These are phyloP conservation scores for Psidium guajava DNA, from an alignment of 345 rosid genomes.

Conservation along the genomic window DNA sequence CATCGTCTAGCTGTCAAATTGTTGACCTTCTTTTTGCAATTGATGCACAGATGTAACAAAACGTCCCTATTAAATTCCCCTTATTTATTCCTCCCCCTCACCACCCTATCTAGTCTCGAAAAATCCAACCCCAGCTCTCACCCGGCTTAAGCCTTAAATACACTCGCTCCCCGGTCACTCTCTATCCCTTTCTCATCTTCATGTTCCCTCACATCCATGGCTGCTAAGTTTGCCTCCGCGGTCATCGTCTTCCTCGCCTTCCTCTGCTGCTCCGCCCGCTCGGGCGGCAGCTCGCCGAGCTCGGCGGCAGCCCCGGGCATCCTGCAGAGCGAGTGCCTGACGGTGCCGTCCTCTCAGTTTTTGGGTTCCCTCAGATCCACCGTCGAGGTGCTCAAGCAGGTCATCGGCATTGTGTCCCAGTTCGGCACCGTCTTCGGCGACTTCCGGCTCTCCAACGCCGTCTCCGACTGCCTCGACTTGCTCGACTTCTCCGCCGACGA, in stretches of 20 bases:
- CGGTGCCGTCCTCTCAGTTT: conserved; percentile 4
- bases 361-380: conserved; percentile 1
- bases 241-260: background rate
- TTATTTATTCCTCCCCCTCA: no score
- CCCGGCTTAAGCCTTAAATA: background rate
- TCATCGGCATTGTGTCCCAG: conserved; percentile 7
- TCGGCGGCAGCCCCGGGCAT: background rate
- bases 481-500: conserved; percentile 13
- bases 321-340: conserved; percentile 2
- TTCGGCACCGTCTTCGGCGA: conserved; percentile 4
- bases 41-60: no score
- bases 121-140: background rate
- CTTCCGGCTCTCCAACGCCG: conserved; percentile 11
- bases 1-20: background rate
- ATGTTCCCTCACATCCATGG: background rate
- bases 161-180: background rate
- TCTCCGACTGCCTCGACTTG: conserved; percentile 15
- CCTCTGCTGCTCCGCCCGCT: background rate
- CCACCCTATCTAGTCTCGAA: background rate
- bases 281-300: background rate
- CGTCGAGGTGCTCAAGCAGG: conserved; percentile 1
- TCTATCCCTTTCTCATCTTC: background rate
- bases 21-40: background rate
- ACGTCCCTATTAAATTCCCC: background rate
- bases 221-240: background rate